Evolutionary conservation across 768 basidiomycete species (phyloP).

Genomic region (Plicaturopsis crispa): DNA sequence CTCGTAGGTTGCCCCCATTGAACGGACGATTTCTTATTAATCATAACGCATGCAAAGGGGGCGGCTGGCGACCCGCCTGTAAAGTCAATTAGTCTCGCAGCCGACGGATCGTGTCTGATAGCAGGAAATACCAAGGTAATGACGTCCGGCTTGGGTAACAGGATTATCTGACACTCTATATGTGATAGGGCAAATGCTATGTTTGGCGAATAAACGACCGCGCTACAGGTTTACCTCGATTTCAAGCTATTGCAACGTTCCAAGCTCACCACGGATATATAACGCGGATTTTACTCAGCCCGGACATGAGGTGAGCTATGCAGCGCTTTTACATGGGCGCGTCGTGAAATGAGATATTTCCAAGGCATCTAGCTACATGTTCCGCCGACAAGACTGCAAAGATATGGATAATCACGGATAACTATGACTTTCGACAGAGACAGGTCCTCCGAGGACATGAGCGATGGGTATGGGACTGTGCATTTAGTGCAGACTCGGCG

Average conservation of each 20-base stretch:
- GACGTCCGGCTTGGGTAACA: slow-evolving; percentile 3
- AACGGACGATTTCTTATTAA: slow-evolving; percentile 10
- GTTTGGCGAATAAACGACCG: slow-evolving; percentile 94
- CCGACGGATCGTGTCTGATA: slow-evolving; percentile 90
- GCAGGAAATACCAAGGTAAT: slow-evolving; percentile 95
- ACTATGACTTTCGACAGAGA: slow-evolving; percentile 84
- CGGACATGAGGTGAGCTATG: slow-evolving; percentile 77
- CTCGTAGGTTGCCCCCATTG: slow-evolving; percentile 66
- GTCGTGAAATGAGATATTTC: slow-evolving; percentile 10
- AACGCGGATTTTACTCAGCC: slow-evolving; percentile 86
- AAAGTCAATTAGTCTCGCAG: slow-evolving; percentile 87
- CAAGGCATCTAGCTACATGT: slow-evolving; percentile 90
- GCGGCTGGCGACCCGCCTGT: slow-evolving; percentile 96
- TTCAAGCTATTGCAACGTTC: slow-evolving; percentile 94
- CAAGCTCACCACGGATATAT: slow-evolving; percentile 92
- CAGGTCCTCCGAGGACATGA: slow-evolving; percentile 93
- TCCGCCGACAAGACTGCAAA: slow-evolving; percentile 97
- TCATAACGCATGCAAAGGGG: slow-evolving; percentile 44
- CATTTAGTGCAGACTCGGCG: slow-evolving; percentile 97
- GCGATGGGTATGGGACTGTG: slow-evolving; percentile 99
- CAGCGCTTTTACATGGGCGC: slow-evolving; percentile 9
- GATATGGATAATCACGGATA: slow-evolving; percentile 88
- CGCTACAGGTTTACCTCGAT: slow-evolving; percentile 67
- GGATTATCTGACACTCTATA: too few species aligned
- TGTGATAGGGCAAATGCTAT: slow-evolving; percentile 81